phyloP scores from a whole-genome alignment of 768 basidiomycete species.

The Serpula lacrymans region DNA sequence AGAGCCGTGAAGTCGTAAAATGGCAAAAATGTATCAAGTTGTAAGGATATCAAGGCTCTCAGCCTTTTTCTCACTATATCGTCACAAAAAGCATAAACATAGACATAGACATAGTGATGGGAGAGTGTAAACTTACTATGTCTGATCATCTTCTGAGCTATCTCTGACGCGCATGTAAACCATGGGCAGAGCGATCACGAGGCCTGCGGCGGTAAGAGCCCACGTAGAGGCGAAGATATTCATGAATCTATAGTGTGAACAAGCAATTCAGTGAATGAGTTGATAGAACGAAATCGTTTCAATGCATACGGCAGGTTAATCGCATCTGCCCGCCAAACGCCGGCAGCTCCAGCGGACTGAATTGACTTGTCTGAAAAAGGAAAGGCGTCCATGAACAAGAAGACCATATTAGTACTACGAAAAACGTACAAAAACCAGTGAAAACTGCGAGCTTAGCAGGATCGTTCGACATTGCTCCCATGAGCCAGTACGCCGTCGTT shows the following conservation, averaged over 20 bases:
- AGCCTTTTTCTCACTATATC: too few relatives aligned
- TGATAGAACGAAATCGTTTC: not conserved
- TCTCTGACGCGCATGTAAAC: constrained; percentile 66
- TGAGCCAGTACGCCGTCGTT: constrained; percentile 37
- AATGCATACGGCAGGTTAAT: constrained; percentile 54
- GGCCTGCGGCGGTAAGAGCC: constrained; percentile 60
- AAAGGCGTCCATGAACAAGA: too few relatives aligned
- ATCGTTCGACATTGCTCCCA: constrained; percentile 42
- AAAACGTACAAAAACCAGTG: constrained; percentile 44
- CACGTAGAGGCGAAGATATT: constrained; percentile 75
- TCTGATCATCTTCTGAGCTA: too few relatives aligned
- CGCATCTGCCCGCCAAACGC: constrained; percentile 70
- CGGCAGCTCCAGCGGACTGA: constrained; percentile 72
- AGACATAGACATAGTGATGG: too few relatives aligned
- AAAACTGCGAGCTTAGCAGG: constrained; percentile 42
- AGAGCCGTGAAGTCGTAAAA: too few relatives aligned
- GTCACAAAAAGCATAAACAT: too few relatives aligned
- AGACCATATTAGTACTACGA: too few relatives aligned
- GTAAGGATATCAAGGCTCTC: too few relatives aligned
- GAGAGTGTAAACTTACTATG: too few relatives aligned
- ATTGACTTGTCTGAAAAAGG: constrained; percentile 58
- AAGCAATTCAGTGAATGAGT: not conserved
- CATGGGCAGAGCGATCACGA: constrained; percentile 71
- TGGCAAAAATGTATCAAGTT: too few relatives aligned
- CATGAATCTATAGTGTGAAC: constrained; percentile 44